These are phyloP conservation scores for Saccharomycopsis microspora DNA, from an alignment of 805 yeast genomes.

Conservation along the genomic window DNA sequence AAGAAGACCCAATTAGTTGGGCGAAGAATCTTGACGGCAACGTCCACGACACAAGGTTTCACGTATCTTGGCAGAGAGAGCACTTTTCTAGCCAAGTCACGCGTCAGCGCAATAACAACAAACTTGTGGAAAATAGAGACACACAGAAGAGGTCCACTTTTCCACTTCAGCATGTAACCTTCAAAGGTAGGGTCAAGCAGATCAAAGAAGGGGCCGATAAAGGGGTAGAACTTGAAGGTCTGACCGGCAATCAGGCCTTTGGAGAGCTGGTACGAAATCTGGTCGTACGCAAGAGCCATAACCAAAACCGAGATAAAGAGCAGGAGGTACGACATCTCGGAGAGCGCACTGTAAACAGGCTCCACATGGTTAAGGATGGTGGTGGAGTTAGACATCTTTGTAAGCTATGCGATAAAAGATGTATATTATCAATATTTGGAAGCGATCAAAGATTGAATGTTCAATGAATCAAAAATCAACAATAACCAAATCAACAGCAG, in stretches of 20 bases:
- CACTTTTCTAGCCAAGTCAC: constrained; percentile 82
- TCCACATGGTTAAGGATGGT: neutral
- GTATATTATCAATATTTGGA: too few relatives aligned
- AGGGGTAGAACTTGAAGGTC: constrained; percentile 76
- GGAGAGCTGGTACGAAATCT: constrained; percentile 61
- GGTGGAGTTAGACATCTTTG: neutral
- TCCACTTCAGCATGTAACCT: constrained; percentile 89
- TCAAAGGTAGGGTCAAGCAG: constrained; percentile 92
- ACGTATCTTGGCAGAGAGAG: constrained; percentile 78
- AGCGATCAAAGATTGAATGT: too few relatives aligned
- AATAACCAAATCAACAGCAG: too few relatives aligned
- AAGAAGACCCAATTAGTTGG: constrained; percentile 97
- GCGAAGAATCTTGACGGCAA: constrained; percentile 84
- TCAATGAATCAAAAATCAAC: too few relatives aligned
- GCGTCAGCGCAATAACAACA: constrained; percentile 83
- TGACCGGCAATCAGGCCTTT: constrained; percentile 94
- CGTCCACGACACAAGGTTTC: constrained; percentile 97
- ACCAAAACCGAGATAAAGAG: constrained; percentile 35
- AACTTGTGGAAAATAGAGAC: constrained; percentile 97
- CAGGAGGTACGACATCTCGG: constrained; percentile 40
- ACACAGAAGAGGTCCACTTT: constrained; percentile 87
- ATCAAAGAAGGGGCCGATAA: constrained; percentile 93
- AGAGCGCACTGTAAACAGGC: neutral
- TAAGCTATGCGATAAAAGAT: neutral
- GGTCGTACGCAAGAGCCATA: constrained; percentile 52